Base-by-base conservation (phyloP, 768 basidiomycete genomes). In the Collybiopsis confluens region DNA sequence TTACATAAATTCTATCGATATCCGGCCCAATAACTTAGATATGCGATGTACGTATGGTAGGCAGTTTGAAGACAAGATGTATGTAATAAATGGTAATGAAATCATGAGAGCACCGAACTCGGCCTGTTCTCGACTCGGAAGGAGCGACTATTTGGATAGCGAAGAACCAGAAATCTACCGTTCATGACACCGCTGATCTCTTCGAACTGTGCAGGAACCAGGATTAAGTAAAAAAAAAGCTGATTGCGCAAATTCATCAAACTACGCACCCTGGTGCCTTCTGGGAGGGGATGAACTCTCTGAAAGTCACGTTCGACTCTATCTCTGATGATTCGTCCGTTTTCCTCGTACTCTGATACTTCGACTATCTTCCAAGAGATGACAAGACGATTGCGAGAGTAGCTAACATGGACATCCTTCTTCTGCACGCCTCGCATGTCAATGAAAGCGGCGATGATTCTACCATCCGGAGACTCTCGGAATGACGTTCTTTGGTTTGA, bases 341-440 rank as follows among this genome's bases (percentile, higher is more conserved):
- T 75, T 56, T 89, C 85, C 58, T 80, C 76, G 69, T 75, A 78
- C 64, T 89, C 87, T 11, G 73, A 70, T 45, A 82, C 72, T 59
- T 79, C 82, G 52, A 80, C 72, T 9, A 73, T 77, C 55, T 78
- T 74, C 88, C 88, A 90, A 16, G 80, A 85, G 36, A 90, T 73
- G 35, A 86, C 73, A 9, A 90, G 70, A 42, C 79, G 71, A 58
- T 78, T 76, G 50, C 77, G 75, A 50, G 86, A 85, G 59, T 80
- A 90, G 63, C 82, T 88, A 62, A 90, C 83, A 58, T 90, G 87
- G 52, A 88, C 79, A 56, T 90, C 82, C 54, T 88, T 78, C 64
- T 88, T 90, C 62, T 74, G 75, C 40, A 90, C 79, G 26, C 86
- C 84, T 2, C 77, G 76, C 61, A 90, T 70, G 55, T 88, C 85